phyloP scores from a whole-genome alignment of 148 eudicot genomes.

The Rheum nobile region DNA sequence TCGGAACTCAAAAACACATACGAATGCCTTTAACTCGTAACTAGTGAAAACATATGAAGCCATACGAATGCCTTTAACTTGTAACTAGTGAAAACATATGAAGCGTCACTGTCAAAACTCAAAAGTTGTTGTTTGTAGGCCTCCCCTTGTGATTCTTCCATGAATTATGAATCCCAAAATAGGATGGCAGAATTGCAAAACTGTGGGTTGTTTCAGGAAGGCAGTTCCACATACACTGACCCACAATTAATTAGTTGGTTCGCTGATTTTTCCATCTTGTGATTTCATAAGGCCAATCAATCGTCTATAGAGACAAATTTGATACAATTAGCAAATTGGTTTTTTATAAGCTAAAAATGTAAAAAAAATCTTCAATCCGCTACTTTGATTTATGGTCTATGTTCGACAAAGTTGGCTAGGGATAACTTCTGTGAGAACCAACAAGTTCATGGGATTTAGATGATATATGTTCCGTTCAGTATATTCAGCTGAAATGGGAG shows the following conservation, averaged over 20 bases:
- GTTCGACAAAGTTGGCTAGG: not conserved
- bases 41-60: not conserved
- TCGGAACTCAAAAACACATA: not conserved
- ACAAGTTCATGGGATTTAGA: not conserved
- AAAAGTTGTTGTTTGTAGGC: slow-evolving; percentile 2
- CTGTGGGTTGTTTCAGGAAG: not conserved
- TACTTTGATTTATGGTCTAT: not conserved
- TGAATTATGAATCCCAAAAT: not conserved
- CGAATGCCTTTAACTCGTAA: not conserved
- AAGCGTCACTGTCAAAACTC: not conserved
- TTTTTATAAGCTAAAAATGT: not conserved
- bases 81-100: not conserved
- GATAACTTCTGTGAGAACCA: not conserved
- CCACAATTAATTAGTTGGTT: not conserved
- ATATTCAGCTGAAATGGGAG: too few relatives aligned
- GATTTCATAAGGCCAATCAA: not conserved
- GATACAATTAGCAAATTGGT: not conserved
- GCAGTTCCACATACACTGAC: not conserved
- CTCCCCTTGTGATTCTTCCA: not conserved
- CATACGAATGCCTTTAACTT: too few relatives aligned
- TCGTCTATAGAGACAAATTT: not conserved
- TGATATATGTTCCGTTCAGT: too few relatives aligned
- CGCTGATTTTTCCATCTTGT: not conserved
- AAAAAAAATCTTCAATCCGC: not conserved
- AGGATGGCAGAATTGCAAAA: not conserved